Percentiles rank a stretch among this genome's conserved stretches.
These are phyloP conservation scores for Colletotrichum phormii DNA, from an alignment of 2,329 filamentous ascomycete species.

Conservation along the genomic window DNA sequence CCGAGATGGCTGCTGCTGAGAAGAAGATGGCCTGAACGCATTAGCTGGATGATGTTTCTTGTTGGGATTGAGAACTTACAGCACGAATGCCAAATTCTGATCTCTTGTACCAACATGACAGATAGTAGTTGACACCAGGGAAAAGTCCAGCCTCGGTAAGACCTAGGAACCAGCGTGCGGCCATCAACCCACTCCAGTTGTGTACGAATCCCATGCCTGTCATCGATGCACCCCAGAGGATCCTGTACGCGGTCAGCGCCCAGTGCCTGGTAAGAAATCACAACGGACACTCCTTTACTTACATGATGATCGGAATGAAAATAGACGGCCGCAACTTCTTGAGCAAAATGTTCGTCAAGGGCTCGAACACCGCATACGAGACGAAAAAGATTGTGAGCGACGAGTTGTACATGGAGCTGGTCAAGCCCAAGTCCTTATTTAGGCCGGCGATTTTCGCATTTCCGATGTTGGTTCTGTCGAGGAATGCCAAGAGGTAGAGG, in stretches of 20 bases:
- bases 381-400: constrained; percentile 74
- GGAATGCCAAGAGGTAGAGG: constrained; percentile 74
- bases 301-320: constrained; percentile 87
- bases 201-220: constrained; percentile 75
- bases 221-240: constrained; percentile 77
- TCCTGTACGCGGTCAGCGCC: constrained; percentile 46
- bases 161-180: constrained; percentile 78
- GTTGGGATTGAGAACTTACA: constrained; percentile 22
- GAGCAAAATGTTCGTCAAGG: constrained; percentile 82
- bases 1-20: constrained; percentile 82
- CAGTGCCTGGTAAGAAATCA: not conserved
- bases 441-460: constrained; percentile 61
- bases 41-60: not conserved
- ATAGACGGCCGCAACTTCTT: constrained; percentile 81
- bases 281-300: too few species aligned
- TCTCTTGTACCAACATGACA: constrained; percentile 86
- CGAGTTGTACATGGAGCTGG: constrained; percentile 69
- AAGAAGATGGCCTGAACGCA: constrained; percentile 76
- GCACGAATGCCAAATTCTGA: constrained; percentile 84
- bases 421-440: constrained; percentile 53
- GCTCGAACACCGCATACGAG: constrained; percentile 74
- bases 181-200: constrained; percentile 73
- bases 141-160: constrained; percentile 81
- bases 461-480: constrained; percentile 63
- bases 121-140: constrained; percentile 82